A percentile compares a stretch with the other conserved stretches of the same genome.
Evolutionary conservation across 2,329 filamentous ascomycete species (phyloP).

Genomic region (Paecilomyces dactylethromorphus): DNA sequence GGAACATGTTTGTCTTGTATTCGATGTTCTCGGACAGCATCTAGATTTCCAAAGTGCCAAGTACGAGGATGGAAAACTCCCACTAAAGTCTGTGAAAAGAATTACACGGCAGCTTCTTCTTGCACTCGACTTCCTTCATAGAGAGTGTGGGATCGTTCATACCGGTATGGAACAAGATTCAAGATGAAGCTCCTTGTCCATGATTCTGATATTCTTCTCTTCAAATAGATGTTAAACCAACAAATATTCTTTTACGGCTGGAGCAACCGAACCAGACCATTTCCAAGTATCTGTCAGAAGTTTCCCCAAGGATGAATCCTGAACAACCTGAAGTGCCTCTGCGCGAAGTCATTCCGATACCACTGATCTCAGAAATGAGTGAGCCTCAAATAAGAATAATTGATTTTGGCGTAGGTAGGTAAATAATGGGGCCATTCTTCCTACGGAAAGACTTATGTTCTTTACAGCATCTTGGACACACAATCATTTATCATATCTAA

Average conservation of each 20-base stretch:
- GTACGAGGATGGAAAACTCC: conserved; percentile 15
- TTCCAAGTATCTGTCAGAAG: background rate
- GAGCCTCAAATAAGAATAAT: background rate
- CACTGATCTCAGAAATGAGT: background rate
- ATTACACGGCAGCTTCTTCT: conserved; percentile 18
- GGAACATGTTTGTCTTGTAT: conserved; percentile 20
- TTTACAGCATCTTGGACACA: background rate
- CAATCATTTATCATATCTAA: background rate
- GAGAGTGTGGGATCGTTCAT: conserved; percentile 17
- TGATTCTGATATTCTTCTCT: conserved; percentile 2
- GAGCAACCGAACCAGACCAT: conserved; percentile 7
- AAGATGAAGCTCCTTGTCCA: background rate
- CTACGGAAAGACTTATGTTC: background rate
- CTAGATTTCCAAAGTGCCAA: conserved; percentile 14
- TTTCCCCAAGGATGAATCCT: background rate
- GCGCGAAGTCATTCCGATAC: background rate
- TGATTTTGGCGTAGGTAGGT: background rate
- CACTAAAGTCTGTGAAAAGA: conserved; percentile 12
- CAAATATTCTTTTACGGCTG: conserved; percentile 18
- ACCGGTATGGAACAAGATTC: conserved; percentile 12
- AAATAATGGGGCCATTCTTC: background rate
- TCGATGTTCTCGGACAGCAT: conserved; percentile 19
- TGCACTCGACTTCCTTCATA: conserved; percentile 16
- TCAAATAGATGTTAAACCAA: conserved; percentile 16
- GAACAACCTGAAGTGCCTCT: background rate